Evolutionary conservation across 768 basidiomycete species (phyloP), one percentile per base, ranked within the genome.

Genomic region (Rhizopogon salebrosus): DNA sequence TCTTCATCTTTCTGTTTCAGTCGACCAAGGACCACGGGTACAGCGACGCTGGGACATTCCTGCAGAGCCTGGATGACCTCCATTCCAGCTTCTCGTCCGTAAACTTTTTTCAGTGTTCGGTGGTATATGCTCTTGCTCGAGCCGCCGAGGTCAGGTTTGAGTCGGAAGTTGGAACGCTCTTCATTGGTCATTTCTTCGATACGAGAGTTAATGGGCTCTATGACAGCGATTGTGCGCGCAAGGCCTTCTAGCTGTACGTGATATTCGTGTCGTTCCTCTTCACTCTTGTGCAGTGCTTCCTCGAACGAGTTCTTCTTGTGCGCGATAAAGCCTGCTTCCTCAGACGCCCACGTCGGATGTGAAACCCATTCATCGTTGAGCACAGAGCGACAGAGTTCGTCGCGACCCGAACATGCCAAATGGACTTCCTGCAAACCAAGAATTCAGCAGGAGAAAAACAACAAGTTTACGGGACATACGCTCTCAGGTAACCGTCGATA

Each of bases 351-450:
- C 1, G 94, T 95, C 3, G 97, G 95, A 68, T 98, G 95, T 13
- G 95, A 97, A 10, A 98, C 93, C 95, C 97, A 98, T 59, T 87
- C 83, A 64, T 98, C 95, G 65, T 99, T 99, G 41, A 99, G 80
- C 26, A 99, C 94, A 26, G 92, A 93, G 66, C 94, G 90, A 65
- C 91, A 95, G 52, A 98, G 85, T 56, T 92, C 84, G 62, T 98
- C 95, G 26, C 97, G 85, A 10, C 90, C 95, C 3, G 97, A 97
- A 66, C 97, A 98, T 24, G 92, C 89, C 18, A 98, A 71, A 37
- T 82, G 79, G 57, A 87, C 82, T 73, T 98, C 95, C 94, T 97
- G 62, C 57, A 48, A 55, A 40, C 34, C 54, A 26, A 16, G 38
- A 61, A 40, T 18, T 23, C 7, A 9, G 10, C 8, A 2, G n/a